A percentile compares a stretch with the other conserved stretches of the same genome.
phyloP scores from a whole-genome alignment of 2,329 filamentous ascomycete species.

The Magnaporthales sp. region DNA sequence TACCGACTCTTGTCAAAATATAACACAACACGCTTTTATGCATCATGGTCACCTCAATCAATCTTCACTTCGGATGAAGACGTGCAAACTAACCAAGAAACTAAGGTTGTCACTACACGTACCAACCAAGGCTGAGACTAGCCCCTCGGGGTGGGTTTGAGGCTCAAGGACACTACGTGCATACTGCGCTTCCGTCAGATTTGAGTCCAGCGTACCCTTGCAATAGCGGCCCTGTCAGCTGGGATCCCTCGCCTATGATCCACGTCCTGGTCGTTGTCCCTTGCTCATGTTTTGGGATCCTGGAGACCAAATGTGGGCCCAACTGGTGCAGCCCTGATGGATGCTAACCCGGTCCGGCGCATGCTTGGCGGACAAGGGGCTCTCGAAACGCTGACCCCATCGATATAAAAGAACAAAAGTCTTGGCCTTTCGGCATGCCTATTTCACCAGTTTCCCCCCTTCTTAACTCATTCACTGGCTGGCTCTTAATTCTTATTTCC shows the following conservation, averaged over 20 bases:
- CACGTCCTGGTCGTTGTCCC: slow-evolving; percentile 14
- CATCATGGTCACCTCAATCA: background rate
- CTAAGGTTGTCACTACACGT: background rate
- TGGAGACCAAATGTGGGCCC: slow-evolving; percentile 21
- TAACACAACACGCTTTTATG: background rate
- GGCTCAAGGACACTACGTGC: background rate
- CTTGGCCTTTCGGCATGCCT: slow-evolving; percentile 22
- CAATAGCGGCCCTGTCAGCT: slow-evolving; percentile 15
- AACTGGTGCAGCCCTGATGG: slow-evolving; percentile 7
- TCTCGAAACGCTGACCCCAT: slow-evolving; percentile 17
- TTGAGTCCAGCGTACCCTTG: background rate
- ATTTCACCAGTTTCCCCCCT: slow-evolving; percentile 15
- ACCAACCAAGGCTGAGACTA: background rate
- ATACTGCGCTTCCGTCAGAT: no score
- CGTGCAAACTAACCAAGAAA: background rate
- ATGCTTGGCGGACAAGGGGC: slow-evolving; percentile 14
- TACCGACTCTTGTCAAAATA: background rate
- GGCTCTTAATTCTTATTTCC: slow-evolving; percentile 15
- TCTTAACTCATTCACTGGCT: slow-evolving; percentile 20
- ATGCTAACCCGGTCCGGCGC: slow-evolving; percentile 14
- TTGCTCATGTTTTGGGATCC: slow-evolving; percentile 29
- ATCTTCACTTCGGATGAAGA: background rate
- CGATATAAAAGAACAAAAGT: slow-evolving; percentile 29
- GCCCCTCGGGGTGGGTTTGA: background rate
- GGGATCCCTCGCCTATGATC: slow-evolving; percentile 10